These are phyloP conservation scores for Cavenderia fasciculata DNA, from an alignment of 78 protist species.

Conservation along the genomic window DNA sequence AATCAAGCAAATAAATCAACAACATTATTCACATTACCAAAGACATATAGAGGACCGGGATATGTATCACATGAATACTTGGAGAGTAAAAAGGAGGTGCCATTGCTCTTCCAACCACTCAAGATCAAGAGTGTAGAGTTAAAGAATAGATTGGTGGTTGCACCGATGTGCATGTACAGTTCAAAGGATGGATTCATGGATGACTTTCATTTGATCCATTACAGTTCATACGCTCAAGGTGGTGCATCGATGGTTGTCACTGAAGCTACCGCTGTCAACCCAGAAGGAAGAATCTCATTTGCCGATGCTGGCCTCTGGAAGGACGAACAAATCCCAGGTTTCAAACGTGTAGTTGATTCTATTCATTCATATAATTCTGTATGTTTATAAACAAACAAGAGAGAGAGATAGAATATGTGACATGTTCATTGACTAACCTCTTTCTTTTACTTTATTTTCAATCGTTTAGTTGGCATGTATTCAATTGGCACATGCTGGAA, in stretches of 20 bases:
- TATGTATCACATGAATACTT: too few relatives aligned
- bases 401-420: too few relatives aligned
- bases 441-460: neutral
- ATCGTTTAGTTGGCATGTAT: constrained; percentile 14
- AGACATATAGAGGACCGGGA: too few relatives aligned
- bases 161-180: constrained; percentile 40
- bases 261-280: constrained; percentile 38
- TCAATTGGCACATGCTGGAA: constrained; percentile 70
- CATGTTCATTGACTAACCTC: neutral
- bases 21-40: too few relatives aligned
- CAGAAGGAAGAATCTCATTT: constrained; percentile 51
- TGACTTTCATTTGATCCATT: constrained; percentile 49
- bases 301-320: constrained; percentile 61
- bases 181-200: constrained; percentile 31
- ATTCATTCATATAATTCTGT: constrained; percentile 36
- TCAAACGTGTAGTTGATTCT: constrained; percentile 32
- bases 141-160: constrained; percentile 51
- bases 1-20: too few relatives aligned
- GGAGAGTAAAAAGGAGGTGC: neutral
- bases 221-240: constrained; percentile 34
- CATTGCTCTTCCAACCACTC: constrained; percentile 4
- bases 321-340: constrained; percentile 58
- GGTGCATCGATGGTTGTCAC: constrained; percentile 29
- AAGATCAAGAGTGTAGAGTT: neutral
- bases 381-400: too few relatives aligned